phyloP scores from a whole-genome alignment of 75 land plant species.

The Pinus albicaulis region DNA sequence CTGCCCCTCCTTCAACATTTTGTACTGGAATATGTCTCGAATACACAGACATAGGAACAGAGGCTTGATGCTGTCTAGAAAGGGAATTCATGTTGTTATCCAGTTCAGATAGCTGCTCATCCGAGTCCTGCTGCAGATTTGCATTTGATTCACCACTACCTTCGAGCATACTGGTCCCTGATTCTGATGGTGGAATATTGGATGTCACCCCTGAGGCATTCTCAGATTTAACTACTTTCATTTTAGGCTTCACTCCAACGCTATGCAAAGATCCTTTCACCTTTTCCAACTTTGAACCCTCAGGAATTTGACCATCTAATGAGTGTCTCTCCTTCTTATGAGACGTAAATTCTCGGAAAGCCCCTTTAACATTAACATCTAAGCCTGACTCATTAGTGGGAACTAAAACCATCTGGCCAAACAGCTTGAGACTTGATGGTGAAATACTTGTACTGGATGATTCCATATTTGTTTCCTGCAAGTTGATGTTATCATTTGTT shows the following conservation, averaged over 20 bases:
- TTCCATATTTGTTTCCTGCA: constrained; percentile 11
- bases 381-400: constrained; percentile 8
- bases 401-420: constrained; percentile 30
- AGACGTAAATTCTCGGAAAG: constrained; percentile 6
- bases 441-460: constrained; percentile 11
- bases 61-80: constrained; percentile 1
- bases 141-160: constrained; percentile 8
- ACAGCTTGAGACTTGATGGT: constrained; percentile 23
- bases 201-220: not conserved
- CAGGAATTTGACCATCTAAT: not conserved
- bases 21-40: constrained; percentile 49
- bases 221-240: not conserved
- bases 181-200: not conserved
- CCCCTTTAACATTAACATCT: constrained; percentile 1
- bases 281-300: constrained; percentile 1
- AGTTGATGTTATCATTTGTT: not conserved
- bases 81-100: constrained; percentile 3
- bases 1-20: constrained; percentile 28
- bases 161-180: constrained; percentile 4
- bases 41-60: constrained; percentile 16
- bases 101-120: constrained; percentile 7
- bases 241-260: not conserved
- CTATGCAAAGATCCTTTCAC: not conserved
- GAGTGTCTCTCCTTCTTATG: not conserved
- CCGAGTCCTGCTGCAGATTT: constrained; percentile 9